A percentile compares a stretch with the other conserved stretches of the same genome.
These are phyloP conservation scores for Psidium friedrichsthalianum DNA, from an alignment of 345 rosid species.

Conservation along the genomic window DNA sequence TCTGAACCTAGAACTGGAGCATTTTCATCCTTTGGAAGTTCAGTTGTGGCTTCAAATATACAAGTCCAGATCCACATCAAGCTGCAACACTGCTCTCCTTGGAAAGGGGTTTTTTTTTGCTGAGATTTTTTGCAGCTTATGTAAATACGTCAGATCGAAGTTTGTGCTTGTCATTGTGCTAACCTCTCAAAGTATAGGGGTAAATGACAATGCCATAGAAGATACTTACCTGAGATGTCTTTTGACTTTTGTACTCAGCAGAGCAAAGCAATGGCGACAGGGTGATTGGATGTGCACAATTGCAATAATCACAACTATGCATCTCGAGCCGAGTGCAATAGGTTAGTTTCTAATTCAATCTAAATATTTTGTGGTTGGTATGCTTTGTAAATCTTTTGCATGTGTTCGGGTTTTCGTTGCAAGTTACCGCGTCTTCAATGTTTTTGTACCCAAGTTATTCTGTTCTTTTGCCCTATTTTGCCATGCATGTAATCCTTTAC, in stretches of 20 bases:
- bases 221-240: background rate
- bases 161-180: background rate
- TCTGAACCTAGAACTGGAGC: constrained; percentile 17
- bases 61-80: constrained; percentile 45
- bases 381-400: background rate
- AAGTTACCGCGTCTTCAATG: background rate
- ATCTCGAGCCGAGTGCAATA: constrained; percentile 69
- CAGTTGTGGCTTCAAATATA: constrained; percentile 35
- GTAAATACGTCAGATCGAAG: background rate
- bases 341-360: constrained; percentile 23
- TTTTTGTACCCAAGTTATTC: background rate
- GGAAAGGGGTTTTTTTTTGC: constrained; percentile 53
- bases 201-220: background rate
- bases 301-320: constrained; percentile 89
- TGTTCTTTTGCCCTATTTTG: background rate
- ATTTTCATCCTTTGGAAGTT: constrained; percentile 22
- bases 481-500: background rate
- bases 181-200: background rate
- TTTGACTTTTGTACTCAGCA: constrained; percentile 11
- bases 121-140: background rate
- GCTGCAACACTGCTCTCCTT: constrained; percentile 30
- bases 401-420: background rate
- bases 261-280: constrained; percentile 81
- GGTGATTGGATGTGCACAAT: constrained; percentile 89
- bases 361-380: background rate